A percentile compares a stretch with the other conserved stretches of the same genome.
These are phyloP conservation scores for Boehmeria nivea DNA, from an alignment of 306 rosid genomes.

Conservation along the genomic window DNA sequence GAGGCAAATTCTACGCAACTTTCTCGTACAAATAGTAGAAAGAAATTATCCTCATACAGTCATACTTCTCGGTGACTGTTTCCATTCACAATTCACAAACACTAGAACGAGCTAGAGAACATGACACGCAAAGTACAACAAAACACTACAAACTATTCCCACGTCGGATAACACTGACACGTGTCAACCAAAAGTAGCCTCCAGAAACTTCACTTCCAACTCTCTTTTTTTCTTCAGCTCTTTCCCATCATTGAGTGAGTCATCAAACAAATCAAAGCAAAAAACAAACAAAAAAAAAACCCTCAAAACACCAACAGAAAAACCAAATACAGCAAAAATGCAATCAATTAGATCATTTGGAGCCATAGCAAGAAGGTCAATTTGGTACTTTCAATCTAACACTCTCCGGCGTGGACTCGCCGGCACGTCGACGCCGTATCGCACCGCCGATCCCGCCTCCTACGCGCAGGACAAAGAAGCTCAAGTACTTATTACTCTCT, in stretches of 20 bases:
- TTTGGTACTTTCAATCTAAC: neutral
- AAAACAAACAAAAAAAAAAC: neutral
- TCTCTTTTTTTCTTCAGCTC: neutral
- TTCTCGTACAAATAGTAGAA: too few relatives aligned
- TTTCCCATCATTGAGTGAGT: too few relatives aligned
- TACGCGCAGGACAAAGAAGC: constrained; percentile 49
- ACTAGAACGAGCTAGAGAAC: neutral
- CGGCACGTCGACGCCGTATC: constrained; percentile 22
- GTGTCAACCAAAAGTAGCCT: constrained; percentile 17
- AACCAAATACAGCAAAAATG: constrained; percentile 19
- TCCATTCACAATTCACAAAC: too few relatives aligned
- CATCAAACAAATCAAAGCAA: neutral
- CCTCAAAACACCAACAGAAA: neutral
- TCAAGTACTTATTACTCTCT: constrained; percentile 37
- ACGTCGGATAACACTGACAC: constrained; percentile 28
- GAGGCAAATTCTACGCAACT: too few relatives aligned
- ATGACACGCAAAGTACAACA: constrained; percentile 15
- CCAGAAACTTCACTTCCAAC: constrained; percentile 28
- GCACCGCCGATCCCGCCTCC: constrained; percentile 54
- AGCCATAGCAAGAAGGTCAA: constrained; percentile 18
- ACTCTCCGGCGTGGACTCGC: constrained; percentile 30
- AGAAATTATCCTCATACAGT: too few relatives aligned
- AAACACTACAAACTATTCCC: constrained; percentile 22
- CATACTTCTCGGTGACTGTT: too few relatives aligned
- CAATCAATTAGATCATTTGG: constrained; percentile 31